Evolutionary conservation across 257 asterid species (phyloP).

Genomic region (Gynochthodes officinalis): DNA sequence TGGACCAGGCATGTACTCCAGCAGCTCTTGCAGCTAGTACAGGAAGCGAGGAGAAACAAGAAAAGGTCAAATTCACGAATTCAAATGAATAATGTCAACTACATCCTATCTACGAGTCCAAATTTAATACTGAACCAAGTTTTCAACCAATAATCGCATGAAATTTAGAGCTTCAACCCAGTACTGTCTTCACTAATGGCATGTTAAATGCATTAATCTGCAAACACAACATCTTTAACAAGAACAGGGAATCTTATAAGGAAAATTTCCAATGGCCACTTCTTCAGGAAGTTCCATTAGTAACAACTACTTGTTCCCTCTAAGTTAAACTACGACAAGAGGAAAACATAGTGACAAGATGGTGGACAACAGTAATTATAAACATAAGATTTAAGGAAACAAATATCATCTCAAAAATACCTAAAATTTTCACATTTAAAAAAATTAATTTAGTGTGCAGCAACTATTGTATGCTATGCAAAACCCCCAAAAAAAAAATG

Average conservation of each 20-base stretch:
- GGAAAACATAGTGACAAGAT: not conserved
- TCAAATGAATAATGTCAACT: not conserved
- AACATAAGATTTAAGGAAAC: not conserved
- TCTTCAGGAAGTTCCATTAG: not conserved
- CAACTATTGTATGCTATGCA: too few species aligned
- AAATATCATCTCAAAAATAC: not conserved
- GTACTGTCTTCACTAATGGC: not conserved
- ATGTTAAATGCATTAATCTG: not conserved
- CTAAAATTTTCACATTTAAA: too few species aligned
- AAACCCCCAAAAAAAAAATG: not conserved
- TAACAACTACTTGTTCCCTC: not conserved
- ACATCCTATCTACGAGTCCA: not conserved
- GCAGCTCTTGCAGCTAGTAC: slow-evolving; percentile 83
- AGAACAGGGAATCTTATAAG: not conserved
- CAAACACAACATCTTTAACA: not conserved
- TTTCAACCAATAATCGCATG: not conserved
- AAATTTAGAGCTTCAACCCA: not conserved
- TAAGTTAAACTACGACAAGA: not conserved
- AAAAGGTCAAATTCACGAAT: not conserved
- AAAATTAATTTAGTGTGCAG: not conserved
- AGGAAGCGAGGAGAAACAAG: slow-evolving; percentile 8
- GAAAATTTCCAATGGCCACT: not conserved
- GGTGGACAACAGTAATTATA: not conserved
- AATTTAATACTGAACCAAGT: not conserved
- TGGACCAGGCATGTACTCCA: slow-evolving; percentile 98